These are phyloP conservation scores for Dictyostelium firmibasis DNA, from an alignment of 78 protist species.

Conservation along the genomic window DNA sequence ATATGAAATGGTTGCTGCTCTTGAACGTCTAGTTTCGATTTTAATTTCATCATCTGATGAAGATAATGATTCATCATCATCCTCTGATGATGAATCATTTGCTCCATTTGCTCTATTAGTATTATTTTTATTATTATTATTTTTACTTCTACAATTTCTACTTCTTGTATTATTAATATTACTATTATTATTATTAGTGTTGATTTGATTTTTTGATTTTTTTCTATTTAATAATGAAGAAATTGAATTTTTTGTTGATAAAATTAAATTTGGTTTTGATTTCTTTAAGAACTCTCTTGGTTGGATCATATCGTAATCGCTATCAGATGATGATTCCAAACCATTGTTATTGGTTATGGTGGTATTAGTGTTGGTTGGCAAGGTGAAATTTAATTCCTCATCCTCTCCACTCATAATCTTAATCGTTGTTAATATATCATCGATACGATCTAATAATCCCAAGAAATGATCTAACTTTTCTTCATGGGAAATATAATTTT, in stretches of 20 bases:
- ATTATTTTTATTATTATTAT: not conserved
- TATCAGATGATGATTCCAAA: not conserved
- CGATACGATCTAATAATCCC: constrained; percentile 51
- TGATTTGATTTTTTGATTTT: not conserved
- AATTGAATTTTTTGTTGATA: not conserved
- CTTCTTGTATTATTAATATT: not conserved
- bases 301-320: not conserved
- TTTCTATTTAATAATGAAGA: not conserved
- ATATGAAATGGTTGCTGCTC: not conserved
- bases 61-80: not conserved
- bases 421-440: constrained; percentile 35
- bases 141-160: too few relatives aligned
- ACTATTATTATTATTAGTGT: not conserved
- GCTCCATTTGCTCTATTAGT: not conserved
- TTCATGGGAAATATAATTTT: constrained; percentile 43
- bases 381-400: constrained; percentile 12
- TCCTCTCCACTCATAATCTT: constrained; percentile 7
- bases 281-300: not conserved
- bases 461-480: constrained; percentile 13
- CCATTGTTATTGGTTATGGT: not conserved
- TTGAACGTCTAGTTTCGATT: not conserved
- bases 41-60: not conserved
- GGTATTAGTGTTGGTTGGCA: not conserved
- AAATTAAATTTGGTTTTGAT: constrained; percentile 5
- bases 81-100: not conserved